Percentiles rank a stretch among this genome's conserved stretches.
phyloP scores from a whole-genome alignment of 2,329 filamentous ascomycete genomes.

The Parasarocladium wereldwijsianum region DNA sequence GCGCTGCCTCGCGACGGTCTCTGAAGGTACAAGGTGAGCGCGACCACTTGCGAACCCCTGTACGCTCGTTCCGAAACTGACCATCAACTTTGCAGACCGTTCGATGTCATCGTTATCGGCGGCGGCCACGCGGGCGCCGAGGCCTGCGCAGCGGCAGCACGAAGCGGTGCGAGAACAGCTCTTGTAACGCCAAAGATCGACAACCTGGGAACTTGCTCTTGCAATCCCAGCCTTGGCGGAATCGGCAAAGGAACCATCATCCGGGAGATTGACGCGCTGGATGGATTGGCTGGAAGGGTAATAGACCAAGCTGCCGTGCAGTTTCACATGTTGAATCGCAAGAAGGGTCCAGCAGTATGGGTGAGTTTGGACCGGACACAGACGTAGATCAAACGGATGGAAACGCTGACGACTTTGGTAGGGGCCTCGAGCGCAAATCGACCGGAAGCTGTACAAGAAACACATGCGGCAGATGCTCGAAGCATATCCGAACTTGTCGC shows the following conservation, averaged over 20 bases:
- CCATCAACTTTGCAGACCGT: constrained; percentile 34
- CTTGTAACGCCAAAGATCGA: constrained; percentile 78
- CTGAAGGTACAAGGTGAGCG: constrained; percentile 6
- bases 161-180: constrained; percentile 76
- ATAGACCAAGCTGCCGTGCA: constrained; percentile 93
- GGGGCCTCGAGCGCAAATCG: constrained; percentile 90
- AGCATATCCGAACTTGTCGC: constrained; percentile 60
- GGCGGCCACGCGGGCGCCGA: constrained; percentile 93
- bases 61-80: background rate
- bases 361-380: constrained; percentile 16
- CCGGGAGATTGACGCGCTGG: constrained; percentile 86
- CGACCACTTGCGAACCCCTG: background rate
- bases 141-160: constrained; percentile 79
- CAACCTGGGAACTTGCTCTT: constrained; percentile 89
- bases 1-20: constrained; percentile 5
- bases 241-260: constrained; percentile 97
- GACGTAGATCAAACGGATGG: background rate
- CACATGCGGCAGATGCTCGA: constrained; percentile 82
- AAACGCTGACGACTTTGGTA: constrained; percentile 10
- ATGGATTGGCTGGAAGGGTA: constrained; percentile 74
- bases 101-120: constrained; percentile 90
- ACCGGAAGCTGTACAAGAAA: constrained; percentile 73
- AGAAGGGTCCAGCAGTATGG: constrained; percentile 93
- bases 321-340: constrained; percentile 76
- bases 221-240: constrained; percentile 94